Evolutionary conservation across 2,329 filamentous ascomycete genomes (phyloP).

Genomic region (Aspergillus fumigatiaffinis): DNA sequence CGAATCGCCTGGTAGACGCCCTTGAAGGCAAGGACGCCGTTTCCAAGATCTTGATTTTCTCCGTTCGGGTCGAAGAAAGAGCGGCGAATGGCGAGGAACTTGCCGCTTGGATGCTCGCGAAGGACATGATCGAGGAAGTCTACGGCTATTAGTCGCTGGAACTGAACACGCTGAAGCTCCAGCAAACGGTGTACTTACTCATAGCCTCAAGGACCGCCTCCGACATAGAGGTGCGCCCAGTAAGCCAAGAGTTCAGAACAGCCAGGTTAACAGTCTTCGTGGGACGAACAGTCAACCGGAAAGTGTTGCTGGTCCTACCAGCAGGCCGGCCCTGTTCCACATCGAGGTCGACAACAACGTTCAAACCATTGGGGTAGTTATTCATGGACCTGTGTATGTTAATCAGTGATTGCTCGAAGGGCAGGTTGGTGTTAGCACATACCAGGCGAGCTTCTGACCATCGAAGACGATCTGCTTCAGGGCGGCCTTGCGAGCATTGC

Average conservation of each 20-base stretch:
- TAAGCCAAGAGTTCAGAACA: conserved; percentile 63
- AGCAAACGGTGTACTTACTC: conserved; percentile 46
- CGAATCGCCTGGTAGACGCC: conserved; percentile 85
- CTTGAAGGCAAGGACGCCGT: conserved; percentile 73
- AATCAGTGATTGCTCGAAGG: conserved; percentile 14
- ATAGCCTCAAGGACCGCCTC: conserved; percentile 71
- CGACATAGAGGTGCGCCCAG: conserved; percentile 57
- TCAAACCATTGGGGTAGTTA: conserved; percentile 44
- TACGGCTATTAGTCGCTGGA: conserved; percentile 20
- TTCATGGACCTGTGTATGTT: conserved; percentile 32
- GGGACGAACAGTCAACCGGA: conserved; percentile 59
- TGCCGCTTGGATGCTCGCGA: conserved; percentile 69
- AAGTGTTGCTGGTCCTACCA: conserved; percentile 45
- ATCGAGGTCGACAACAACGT: conserved; percentile 69
- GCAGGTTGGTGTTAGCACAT: conserved; percentile 24
- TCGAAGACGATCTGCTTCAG: conserved; percentile 68
- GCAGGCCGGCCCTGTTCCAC: conserved; percentile 51
- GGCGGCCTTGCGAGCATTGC: conserved; percentile 57
- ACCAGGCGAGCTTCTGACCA: conserved; percentile 84
- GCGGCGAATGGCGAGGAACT: conserved; percentile 69
- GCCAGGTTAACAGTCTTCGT: conserved; percentile 67
- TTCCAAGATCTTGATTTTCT: conserved; percentile 53
- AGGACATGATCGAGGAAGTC: conserved; percentile 86
- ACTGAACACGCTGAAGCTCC: neutral
- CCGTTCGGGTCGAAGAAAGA: conserved; percentile 68